A percentile compares a stretch with the other conserved stretches of the same genome.
phyloP scores from a whole-genome alignment of 306 rosid species.

The Fragaria nilgerrensis region DNA sequence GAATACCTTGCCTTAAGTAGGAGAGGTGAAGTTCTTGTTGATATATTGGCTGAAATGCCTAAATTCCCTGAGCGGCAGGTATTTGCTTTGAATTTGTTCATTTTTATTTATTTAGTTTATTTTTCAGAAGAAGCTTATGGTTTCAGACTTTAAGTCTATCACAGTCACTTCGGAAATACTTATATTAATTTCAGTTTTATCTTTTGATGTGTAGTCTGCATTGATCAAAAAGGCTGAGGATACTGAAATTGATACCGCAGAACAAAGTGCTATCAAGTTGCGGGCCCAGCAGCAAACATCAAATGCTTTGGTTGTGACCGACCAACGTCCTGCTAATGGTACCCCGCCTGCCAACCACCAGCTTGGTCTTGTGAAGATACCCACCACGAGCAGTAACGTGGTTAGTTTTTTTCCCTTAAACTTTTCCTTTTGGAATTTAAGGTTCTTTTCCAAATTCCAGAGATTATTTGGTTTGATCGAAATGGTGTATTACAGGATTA shows the following conservation, averaged over 20 bases:
- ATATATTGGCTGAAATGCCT: conserved; percentile 98
- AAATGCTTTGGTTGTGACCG: conserved; percentile 90
- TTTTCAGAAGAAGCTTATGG: conserved; percentile 15
- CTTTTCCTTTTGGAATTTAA: background rate
- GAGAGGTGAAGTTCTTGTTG: conserved; percentile 83
- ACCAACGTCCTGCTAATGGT: conserved; percentile 69
- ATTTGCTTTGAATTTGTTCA: conserved; percentile 22
- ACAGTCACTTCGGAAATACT: conserved; percentile 1
- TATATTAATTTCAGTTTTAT: conserved; percentile 11
- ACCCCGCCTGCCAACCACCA: conserved; percentile 61
- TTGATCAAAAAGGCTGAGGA: conserved; percentile 95
- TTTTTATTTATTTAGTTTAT: background rate
- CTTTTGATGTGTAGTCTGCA: conserved; percentile 63
- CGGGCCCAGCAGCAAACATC: conserved; percentile 87
- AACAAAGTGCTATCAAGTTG: conserved; percentile 89
- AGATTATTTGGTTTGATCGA: conserved; percentile 16
- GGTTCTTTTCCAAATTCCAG: conserved; percentile 1
- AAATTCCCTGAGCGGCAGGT: conserved; percentile 99
- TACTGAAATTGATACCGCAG: conserved; percentile 87
- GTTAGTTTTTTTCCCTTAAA: conserved; percentile 41
- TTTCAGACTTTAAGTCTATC: conserved; percentile 20
- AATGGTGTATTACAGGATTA: conserved; percentile 56
- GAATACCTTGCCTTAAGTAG: conserved; percentile 90
- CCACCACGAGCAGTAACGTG: conserved; percentile 52
- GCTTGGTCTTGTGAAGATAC: conserved; percentile 76